Percentiles rank a stretch among this genome's conserved stretches.
Evolutionary conservation across 1,284 basidiomycete genomes (phyloP).

Genomic region (Grifola frondosa): DNA sequence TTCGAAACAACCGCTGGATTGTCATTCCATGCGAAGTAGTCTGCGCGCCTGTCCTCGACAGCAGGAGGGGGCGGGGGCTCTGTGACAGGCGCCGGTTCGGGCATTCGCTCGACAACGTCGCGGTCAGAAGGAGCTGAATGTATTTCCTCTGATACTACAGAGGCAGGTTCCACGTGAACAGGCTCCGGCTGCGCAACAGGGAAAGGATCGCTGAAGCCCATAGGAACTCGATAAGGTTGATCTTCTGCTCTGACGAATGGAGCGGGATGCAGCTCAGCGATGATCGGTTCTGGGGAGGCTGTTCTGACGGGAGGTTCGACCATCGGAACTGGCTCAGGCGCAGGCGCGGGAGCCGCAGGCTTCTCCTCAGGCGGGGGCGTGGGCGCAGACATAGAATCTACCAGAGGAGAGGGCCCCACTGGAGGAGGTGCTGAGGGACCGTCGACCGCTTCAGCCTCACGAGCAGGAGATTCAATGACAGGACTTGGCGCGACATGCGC

Average conservation of each 20-base stretch:
- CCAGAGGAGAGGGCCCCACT: slow-evolving; percentile 25
- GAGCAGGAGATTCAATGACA: slow-evolving; percentile 27
- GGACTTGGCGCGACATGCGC: slow-evolving; percentile 20
- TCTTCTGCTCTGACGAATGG: slow-evolving; percentile 4
- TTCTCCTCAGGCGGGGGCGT: background rate
- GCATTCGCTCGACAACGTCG: background rate
- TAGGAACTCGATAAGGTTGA: slow-evolving; percentile 1
- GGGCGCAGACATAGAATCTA: slow-evolving; percentile 6
- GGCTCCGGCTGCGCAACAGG: slow-evolving; percentile 8
- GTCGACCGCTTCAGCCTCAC: slow-evolving; percentile 21
- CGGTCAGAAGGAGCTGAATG: slow-evolving; percentile 5
- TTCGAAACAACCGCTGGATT: slow-evolving; percentile 10
- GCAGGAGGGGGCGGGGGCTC: slow-evolving; percentile 7
- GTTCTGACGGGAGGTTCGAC: slow-evolving; percentile 3
- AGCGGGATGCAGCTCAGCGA: slow-evolving; percentile 3
- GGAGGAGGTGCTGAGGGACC: slow-evolving; percentile 6
- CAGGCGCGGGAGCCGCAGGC: slow-evolving; percentile 2
- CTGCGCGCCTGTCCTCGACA: slow-evolving; percentile 16
- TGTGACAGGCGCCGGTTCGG: slow-evolving; percentile 3
- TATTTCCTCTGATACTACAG: slow-evolving; percentile 6
- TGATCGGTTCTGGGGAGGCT: slow-evolving; percentile 15
- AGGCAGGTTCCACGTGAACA: slow-evolving; percentile 9
- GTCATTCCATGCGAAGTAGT: slow-evolving; percentile 27
- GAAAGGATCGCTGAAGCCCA: slow-evolving; percentile 18
- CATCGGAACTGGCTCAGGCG: slow-evolving; percentile 3